phyloP scores from a whole-genome alignment of 305 asterid genomes.

The Solanum hybrid region DNA sequence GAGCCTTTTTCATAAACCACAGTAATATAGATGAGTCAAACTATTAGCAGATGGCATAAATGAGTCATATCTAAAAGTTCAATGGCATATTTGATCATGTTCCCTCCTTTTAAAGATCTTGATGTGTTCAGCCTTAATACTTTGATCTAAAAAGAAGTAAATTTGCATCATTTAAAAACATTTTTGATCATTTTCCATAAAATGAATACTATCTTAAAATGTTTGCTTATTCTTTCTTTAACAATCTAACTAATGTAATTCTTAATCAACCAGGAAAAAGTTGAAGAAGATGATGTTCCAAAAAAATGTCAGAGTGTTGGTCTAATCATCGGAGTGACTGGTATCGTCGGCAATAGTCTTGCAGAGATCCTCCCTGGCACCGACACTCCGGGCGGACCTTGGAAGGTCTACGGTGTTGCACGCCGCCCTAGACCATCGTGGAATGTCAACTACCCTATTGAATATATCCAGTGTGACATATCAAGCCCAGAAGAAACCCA shows the following conservation, averaged over 20 bases:
- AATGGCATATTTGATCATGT: too few species aligned
- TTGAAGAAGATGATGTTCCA: conserved; percentile 1
- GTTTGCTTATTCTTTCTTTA: background rate
- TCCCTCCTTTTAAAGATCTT: too few species aligned
- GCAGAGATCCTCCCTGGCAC: conserved; percentile 50
- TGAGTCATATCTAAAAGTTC: too few species aligned
- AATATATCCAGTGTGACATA: conserved; percentile 40
- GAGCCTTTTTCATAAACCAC: too few species aligned
- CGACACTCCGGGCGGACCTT: conserved; percentile 54
- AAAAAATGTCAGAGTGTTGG: conserved; percentile 33
- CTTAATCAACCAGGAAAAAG: background rate
- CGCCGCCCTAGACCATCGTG: conserved; percentile 14
- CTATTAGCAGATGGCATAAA: too few species aligned
- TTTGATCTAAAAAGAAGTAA: background rate
- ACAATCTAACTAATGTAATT: background rate
- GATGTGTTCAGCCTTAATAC: too few species aligned
- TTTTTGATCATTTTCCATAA: background rate
- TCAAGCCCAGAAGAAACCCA: conserved; percentile 23
- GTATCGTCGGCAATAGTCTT: conserved; percentile 49
- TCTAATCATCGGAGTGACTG: conserved; percentile 39
- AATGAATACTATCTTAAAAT: too few species aligned
- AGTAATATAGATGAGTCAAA: too few species aligned
- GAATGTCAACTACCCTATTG: conserved; percentile 26
- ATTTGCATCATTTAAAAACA: background rate
- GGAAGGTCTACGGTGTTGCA: conserved; percentile 56